Evolutionary conservation across 306 rosid species (phyloP).

Genomic region (Cicer bijugum): DNA sequence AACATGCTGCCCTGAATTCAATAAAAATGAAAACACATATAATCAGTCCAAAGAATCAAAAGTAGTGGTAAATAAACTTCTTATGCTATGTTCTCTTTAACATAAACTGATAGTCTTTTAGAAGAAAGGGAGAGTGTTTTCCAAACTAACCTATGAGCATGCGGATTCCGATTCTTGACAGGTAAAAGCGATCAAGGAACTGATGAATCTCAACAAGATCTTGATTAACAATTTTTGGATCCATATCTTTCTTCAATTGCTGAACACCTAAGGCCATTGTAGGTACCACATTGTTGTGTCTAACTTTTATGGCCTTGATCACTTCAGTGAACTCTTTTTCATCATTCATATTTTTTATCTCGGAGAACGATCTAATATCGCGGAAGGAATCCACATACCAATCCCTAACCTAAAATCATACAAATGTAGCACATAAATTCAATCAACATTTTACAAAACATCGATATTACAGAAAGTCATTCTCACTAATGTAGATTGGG

Average conservation of each 20-base stretch:
- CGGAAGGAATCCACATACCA: conserved; percentile 97
- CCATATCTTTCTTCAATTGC: conserved; percentile 78
- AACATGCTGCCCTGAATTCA: conserved; percentile 88
- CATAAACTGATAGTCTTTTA: neutral
- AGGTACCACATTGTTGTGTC: conserved; percentile 97
- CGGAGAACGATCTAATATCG: conserved; percentile 81
- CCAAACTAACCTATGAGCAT: conserved; percentile 85
- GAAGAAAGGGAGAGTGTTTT: conserved; percentile 26
- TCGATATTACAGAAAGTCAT: conserved; percentile 17
- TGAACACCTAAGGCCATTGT: conserved; percentile 97
- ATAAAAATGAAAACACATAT: conserved; percentile 35
- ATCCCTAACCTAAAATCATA: conserved; percentile 75
- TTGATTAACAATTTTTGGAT: conserved; percentile 55
- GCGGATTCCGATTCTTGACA: conserved; percentile 98
- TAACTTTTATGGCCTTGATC: conserved; percentile 93
- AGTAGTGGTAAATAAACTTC: conserved; percentile 14
- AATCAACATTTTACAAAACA: conserved; percentile 20
- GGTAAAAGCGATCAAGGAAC: conserved; percentile 91
- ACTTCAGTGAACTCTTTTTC: conserved; percentile 80
- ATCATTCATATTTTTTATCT: conserved; percentile 66
- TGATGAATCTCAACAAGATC: conserved; percentile 86
- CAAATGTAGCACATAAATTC: conserved; percentile 27
- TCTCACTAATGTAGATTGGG: conserved; percentile 1
- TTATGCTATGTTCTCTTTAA: no score
- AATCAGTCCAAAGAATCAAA: neutral